A percentile compares a stretch with the other conserved stretches of the same genome.
These are phyloP conservation scores for Parmelia sp. DNA, from an alignment of 495 filamentous ascomycete genomes.

Conservation along the genomic window DNA sequence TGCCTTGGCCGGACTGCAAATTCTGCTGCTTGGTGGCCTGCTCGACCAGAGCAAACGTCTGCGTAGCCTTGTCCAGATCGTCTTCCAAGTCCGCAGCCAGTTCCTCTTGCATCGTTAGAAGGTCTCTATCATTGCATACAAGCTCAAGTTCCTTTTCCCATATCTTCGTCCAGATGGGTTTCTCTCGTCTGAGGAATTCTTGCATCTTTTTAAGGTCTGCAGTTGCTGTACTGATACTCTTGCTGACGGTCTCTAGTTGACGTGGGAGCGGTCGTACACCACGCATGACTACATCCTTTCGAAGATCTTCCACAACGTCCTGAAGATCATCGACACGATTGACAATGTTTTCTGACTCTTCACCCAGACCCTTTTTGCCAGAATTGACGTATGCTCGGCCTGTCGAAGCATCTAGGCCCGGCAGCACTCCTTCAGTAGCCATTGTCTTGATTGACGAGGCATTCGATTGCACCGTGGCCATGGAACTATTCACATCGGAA, in stretches of 20 bases:
- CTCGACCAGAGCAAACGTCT: slow-evolving; percentile 91
- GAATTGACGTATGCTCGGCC: slow-evolving; percentile 77
- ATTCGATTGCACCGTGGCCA: slow-evolving; percentile 73
- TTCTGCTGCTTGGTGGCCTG: slow-evolving; percentile 95
- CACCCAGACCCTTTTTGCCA: slow-evolving; percentile 76
- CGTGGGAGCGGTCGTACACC: slow-evolving; percentile 89
- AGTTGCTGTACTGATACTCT: slow-evolving; percentile 73
- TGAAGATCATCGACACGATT: slow-evolving; percentile 90
- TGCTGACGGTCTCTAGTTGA: slow-evolving; percentile 79
- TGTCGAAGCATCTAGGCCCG: slow-evolving; percentile 58
- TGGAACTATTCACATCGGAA: slow-evolving; percentile 79
- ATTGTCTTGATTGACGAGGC: slow-evolving; percentile 71
- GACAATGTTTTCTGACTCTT: slow-evolving; percentile 82
- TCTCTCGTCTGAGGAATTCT: slow-evolving; percentile 83
- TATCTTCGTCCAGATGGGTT: slow-evolving; percentile 94
- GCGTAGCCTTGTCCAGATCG: slow-evolving; percentile 86
- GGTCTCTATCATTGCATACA: slow-evolving; percentile 90
- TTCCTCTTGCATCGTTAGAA: slow-evolving; percentile 90
- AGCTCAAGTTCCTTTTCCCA: slow-evolving; percentile 95
- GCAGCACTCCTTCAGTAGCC: slow-evolving; percentile 59
- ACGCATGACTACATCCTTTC: slow-evolving; percentile 91
- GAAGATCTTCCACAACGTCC: slow-evolving; percentile 91
- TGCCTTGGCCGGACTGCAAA: slow-evolving; percentile 51
- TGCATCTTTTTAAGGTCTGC: slow-evolving; percentile 93
- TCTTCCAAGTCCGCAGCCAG: slow-evolving; percentile 85